A percentile compares a stretch with the other conserved stretches of the same genome.
phyloP scores from a whole-genome alignment of 345 rosid genomes.

The Pistacia atlantica region DNA sequence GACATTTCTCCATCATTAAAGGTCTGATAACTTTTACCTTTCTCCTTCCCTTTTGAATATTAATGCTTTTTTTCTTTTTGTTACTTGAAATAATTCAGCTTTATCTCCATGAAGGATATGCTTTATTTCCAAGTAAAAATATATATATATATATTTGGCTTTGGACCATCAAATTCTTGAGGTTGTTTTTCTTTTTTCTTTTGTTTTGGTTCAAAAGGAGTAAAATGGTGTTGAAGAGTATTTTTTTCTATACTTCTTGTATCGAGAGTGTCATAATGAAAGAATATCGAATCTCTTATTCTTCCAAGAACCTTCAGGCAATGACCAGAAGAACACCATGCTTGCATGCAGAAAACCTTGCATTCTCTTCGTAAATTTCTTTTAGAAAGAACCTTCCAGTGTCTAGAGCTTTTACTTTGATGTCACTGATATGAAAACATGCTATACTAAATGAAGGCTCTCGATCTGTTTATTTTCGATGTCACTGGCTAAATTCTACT shows the following conservation, averaged over 20 bases:
- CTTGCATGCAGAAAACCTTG: slow-evolving; percentile 2
- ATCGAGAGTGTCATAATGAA: too few relatives aligned
- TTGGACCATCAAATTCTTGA: not conserved
- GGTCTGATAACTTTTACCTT: slow-evolving; percentile 35
- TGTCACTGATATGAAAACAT: not conserved
- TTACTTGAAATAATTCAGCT: not conserved
- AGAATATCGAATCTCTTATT: too few relatives aligned
- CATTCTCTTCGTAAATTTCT: not conserved
- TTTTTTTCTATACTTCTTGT: too few relatives aligned
- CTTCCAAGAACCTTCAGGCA: not conserved
- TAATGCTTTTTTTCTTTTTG: slow-evolving; percentile 24
- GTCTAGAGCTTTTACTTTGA: too few relatives aligned
- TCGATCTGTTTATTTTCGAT: not conserved
- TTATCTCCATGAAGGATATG: not conserved
- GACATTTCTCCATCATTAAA: slow-evolving; percentile 33
- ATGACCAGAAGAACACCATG: not conserved
- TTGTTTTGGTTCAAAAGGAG: too few relatives aligned
- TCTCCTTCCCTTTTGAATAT: slow-evolving; percentile 3
- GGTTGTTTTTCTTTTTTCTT: not conserved
- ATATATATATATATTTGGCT: too few relatives aligned
- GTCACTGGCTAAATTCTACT: not conserved
- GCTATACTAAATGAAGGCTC: not conserved
- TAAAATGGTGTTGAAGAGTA: too few relatives aligned
- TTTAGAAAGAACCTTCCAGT: not conserved
- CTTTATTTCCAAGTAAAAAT: not conserved